Base-by-base conservation (phyloP, 78 protist genomes). In the Diacronema lutheri region DNA sequence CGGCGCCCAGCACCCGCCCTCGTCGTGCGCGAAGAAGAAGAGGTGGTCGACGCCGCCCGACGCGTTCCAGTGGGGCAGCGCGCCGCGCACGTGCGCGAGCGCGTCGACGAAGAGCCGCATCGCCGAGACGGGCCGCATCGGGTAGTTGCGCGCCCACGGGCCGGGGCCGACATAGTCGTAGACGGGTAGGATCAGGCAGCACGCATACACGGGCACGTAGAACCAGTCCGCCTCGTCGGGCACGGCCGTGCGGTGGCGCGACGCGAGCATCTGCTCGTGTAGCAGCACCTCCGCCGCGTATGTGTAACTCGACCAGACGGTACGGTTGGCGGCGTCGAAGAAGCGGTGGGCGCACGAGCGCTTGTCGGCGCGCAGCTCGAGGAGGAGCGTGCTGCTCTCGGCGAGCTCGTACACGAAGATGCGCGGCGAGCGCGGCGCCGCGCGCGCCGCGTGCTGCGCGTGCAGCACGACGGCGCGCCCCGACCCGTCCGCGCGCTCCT, bases 51-150 rank as follows among this genome's bases (percentile, higher is more conserved):
- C 13, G 20, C 79, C 58, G 46, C 46, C 50, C 11, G 76, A 68
- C 31, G 35, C 38, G 58, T 71, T 7, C 58, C 55, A 64, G 4
- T 1, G 33, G 16, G 71, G 71, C 20, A 20, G 33, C 14, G 0
- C 33, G 13, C 33, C 29, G 21, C 33, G 1, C 33, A 61, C 33
- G 10, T 26, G 68, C 14, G 11, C 68, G 68, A 61, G 29, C 33
- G 68, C 68, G 33, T 61, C 68, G 13, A 55, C 56, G 57, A 50
- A 58, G 23, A 58, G 68, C 13, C 74, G 74, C 55, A 46, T 58
- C 26, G 58, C 66, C 11, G 62, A 62, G 44, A 38, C 85, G 29
- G 72, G 72, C 78, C 76, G 86, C 57, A 81, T 81, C 78, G 77
- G 61, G 23, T 41, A 41, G 10, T 60, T 78, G 3, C 11, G 2